Evolutionary conservation across 352 stramenopile species (phyloP).

Genomic region (Thraustochytrium sp.): DNA sequence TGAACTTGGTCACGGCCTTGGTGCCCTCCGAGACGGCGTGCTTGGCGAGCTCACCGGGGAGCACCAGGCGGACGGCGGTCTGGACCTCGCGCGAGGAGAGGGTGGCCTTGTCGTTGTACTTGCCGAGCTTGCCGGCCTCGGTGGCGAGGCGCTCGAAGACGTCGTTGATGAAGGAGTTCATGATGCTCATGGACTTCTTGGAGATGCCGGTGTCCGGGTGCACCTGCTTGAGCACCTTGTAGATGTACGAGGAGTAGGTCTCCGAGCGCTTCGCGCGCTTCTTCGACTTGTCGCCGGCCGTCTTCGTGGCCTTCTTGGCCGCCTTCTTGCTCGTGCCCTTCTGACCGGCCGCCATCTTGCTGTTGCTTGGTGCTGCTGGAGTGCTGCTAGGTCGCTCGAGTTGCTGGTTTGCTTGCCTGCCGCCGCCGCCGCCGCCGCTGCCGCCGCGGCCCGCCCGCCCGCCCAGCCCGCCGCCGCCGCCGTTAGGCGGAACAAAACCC

Average conservation of each 20-base stretch:
- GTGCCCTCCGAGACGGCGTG: slow-evolving; percentile 93
- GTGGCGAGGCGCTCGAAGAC: slow-evolving; percentile 96
- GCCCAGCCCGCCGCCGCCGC: not conserved
- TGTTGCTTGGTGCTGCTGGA: slow-evolving; percentile 29
- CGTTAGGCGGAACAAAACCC: not conserved
- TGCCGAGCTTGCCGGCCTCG: slow-evolving; percentile 87
- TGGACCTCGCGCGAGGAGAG: slow-evolving; percentile 93
- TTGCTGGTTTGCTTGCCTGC: slow-evolving; percentile 9
- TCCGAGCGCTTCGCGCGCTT: slow-evolving; percentile 64
- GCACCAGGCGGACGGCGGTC: slow-evolving; percentile 89
- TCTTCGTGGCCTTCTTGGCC: slow-evolving; percentile 64
- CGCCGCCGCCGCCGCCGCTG: not conserved
- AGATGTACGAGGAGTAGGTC: slow-evolving; percentile 74
- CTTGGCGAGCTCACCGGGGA: slow-evolving; percentile 93
- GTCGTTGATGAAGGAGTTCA: slow-evolving; percentile 95
- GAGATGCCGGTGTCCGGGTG: slow-evolving; percentile 57
- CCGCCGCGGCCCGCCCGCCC: not conserved
- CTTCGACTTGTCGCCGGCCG: slow-evolving; percentile 50
- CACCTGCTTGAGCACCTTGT: slow-evolving; percentile 70
- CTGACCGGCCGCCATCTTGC: not conserved
- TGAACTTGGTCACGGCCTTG: slow-evolving; percentile 75
- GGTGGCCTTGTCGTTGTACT: slow-evolving; percentile 98
- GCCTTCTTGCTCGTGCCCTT: slow-evolving; percentile 66
- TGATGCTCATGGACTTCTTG: slow-evolving; percentile 59
- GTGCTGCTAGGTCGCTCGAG: slow-evolving; percentile 1